phyloP scores from a whole-genome alignment of 345 rosid species.

The Euphorbia peplus region DNA sequence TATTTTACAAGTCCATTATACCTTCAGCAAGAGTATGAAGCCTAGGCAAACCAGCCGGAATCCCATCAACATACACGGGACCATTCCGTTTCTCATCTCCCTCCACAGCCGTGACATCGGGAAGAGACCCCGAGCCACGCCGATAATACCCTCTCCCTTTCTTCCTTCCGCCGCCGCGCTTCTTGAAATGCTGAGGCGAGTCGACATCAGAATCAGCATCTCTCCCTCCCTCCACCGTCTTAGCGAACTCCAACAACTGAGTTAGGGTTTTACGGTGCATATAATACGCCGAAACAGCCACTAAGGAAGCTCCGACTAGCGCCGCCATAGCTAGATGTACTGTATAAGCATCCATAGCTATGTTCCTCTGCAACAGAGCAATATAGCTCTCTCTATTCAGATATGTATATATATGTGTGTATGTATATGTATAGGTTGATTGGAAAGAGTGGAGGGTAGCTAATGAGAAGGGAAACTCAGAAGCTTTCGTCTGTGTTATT shows the following conservation, averaged over 20 bases:
- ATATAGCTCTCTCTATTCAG: too few relatives aligned
- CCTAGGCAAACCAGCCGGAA: constrained; percentile 76
- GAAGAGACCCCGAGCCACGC: constrained; percentile 63
- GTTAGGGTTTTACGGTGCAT: constrained; percentile 93
- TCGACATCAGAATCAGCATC: constrained; percentile 51
- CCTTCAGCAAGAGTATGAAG: constrained; percentile 86
- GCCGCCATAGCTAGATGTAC: constrained; percentile 94
- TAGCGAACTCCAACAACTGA: constrained; percentile 88
- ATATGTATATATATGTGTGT: too few relatives aligned
- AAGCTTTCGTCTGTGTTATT: background rate
- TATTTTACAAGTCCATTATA: constrained; percentile 34
- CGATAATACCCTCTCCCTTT: constrained; percentile 56
- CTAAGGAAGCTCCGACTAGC: constrained; percentile 89
- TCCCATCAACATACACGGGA: constrained; percentile 58
- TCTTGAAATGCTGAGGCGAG: constrained; percentile 44
- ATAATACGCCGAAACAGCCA: constrained; percentile 84
- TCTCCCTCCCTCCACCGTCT: constrained; percentile 54
- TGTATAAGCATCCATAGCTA: constrained; percentile 65
- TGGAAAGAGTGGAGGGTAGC: background rate
- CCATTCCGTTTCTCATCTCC: constrained; percentile 67
- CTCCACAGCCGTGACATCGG: constrained; percentile 62
- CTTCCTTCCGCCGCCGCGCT: constrained; percentile 41
- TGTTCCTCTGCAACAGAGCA: background rate
- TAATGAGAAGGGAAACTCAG: background rate
- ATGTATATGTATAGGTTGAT: too few relatives aligned